These are phyloP conservation scores for Aureobasidium sp. DNA, from an alignment of 2,329 filamentous ascomycete species.

Conservation along the genomic window DNA sequence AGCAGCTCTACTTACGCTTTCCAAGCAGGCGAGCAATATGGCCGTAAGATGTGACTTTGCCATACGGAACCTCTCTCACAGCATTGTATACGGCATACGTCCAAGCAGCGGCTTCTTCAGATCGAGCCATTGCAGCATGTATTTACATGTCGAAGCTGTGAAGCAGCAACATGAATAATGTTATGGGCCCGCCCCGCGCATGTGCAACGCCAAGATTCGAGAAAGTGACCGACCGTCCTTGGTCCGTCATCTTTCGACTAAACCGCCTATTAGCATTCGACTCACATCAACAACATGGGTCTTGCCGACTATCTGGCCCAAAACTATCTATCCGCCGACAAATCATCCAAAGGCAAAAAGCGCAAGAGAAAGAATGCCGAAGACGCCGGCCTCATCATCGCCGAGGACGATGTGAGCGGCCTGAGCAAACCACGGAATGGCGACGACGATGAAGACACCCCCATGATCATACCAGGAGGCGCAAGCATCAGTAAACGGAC, in stretches of 20 bases:
- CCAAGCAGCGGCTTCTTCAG: conserved; percentile 67
- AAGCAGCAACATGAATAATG: not conserved
- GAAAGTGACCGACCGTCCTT: not conserved
- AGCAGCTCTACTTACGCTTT: conserved; percentile 49
- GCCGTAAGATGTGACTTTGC: conserved; percentile 80
- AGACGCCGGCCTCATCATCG: conserved; percentile 34
- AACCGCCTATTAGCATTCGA: not conserved
- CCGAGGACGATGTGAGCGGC: conserved; percentile 46
- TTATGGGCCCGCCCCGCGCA: not conserved
- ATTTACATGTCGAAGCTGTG: not conserved
- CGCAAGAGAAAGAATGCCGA: conserved; percentile 35
- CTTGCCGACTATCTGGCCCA: conserved; percentile 82
- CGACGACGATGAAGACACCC: conserved; percentile 48
- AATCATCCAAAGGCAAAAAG: conserved; percentile 42
- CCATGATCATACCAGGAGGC: conserved; percentile 32
- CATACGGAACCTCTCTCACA: conserved; percentile 73
- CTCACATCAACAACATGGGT: conserved; percentile 37
- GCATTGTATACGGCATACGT: conserved; percentile 71
- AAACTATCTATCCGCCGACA: conserved; percentile 72
- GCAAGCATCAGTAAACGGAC: conserved; percentile 70
- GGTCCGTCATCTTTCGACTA: not conserved
- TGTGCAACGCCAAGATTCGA: conserved; percentile 2
- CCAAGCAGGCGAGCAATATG: conserved; percentile 67
- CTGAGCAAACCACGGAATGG: conserved; percentile 38
- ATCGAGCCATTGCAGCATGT: conserved; percentile 51